These are phyloP conservation scores for Harringtonia lauricola DNA, from an alignment of 2,329 filamentous ascomycete species.

Conservation along the genomic window DNA sequence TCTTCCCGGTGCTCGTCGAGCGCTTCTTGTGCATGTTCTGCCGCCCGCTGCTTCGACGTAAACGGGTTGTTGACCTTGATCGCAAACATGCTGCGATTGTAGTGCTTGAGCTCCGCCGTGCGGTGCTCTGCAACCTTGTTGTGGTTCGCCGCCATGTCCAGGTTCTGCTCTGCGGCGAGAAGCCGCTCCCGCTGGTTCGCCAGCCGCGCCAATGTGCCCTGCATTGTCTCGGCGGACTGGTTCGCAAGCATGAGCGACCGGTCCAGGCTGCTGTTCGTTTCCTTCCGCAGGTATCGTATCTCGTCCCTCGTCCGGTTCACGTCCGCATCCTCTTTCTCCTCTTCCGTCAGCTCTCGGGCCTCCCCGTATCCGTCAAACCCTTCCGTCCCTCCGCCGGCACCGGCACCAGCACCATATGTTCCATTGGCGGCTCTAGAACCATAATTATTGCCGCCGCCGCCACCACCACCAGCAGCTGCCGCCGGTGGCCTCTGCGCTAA, in stretches of 20 bases:
- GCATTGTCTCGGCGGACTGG: conserved; percentile 59
- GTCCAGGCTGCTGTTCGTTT: conserved; percentile 42
- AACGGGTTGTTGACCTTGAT: conserved; percentile 69
- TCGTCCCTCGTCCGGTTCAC: conserved; percentile 63
- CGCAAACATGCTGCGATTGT: conserved; percentile 88
- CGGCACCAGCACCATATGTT: background rate
- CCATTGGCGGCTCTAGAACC: background rate
- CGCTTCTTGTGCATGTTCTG: conserved; percentile 55
- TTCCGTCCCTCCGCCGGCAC: background rate
- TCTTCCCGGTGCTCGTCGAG: conserved; percentile 59
- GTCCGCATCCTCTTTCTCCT: conserved; percentile 64
- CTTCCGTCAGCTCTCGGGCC: conserved; percentile 68
- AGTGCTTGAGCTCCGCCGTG: conserved; percentile 69
- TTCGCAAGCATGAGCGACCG: conserved; percentile 59
- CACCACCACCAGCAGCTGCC: conserved; percentile 50
- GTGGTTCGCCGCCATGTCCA: conserved; percentile 69
- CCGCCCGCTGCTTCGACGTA: conserved; percentile 54
- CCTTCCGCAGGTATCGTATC: conserved; percentile 65
- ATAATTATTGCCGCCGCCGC: conserved; percentile 42
- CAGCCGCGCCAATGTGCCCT: conserved; percentile 60
- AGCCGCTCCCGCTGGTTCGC: conserved; percentile 71
- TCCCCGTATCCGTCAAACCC: conserved; percentile 48
- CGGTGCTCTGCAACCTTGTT: conserved; percentile 69
- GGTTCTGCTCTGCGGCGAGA: conserved; percentile 71
- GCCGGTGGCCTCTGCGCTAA: conserved; percentile 25